Conservation (phyloP, 331 rosid species). For the Malus hybrid region DNA sequence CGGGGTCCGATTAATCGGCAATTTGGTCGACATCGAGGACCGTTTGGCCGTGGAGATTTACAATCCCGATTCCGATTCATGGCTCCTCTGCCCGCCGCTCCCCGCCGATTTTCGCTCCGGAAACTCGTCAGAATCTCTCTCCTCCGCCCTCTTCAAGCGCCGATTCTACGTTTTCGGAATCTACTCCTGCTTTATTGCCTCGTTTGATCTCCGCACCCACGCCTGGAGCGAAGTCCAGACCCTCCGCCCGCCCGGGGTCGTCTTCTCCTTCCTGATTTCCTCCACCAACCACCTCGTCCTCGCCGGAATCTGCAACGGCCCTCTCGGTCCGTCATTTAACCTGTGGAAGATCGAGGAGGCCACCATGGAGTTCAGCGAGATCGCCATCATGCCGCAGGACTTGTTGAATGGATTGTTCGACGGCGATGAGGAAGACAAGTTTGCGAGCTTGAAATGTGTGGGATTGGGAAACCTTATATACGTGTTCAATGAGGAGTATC, state of each 20-base stretch:
- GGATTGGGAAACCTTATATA: slow-evolving; percentile 69
- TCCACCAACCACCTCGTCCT: slow-evolving; percentile 48
- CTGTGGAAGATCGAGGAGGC: slow-evolving; percentile 65
- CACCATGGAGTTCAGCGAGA: slow-evolving; percentile 57
- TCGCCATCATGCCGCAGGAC: slow-evolving; percentile 58
- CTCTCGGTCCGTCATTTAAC: slow-evolving; percentile 42
- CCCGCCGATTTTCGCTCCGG: slow-evolving; percentile 71
- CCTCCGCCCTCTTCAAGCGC: slow-evolving; percentile 53
- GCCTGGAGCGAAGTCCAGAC: slow-evolving; percentile 67
- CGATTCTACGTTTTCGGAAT: slow-evolving; percentile 64
- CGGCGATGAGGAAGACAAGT: slow-evolving; percentile 65
- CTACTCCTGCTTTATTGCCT: slow-evolving; percentile 55
- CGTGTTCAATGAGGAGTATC: slow-evolving; percentile 71
- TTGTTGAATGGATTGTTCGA: slow-evolving; percentile 58
- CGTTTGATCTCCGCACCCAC: slow-evolving; percentile 40
- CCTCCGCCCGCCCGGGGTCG: slow-evolving; percentile 61
- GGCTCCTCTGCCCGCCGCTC: slow-evolving; percentile 62
- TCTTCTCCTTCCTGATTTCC: slow-evolving; percentile 60
- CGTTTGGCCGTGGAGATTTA: slow-evolving; percentile 67
- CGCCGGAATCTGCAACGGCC: slow-evolving; percentile 56
- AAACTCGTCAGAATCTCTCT: slow-evolving; percentile 53
- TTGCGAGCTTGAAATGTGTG: slow-evolving; percentile 81
- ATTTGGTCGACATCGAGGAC: slow-evolving; percentile 70
- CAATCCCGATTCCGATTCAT: slow-evolving; percentile 36
- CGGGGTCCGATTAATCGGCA: slow-evolving; percentile 67